phyloP scores from a whole-genome alignment of 2,329 filamentous ascomycete genomes.

The Trichoderma sp. region DNA sequence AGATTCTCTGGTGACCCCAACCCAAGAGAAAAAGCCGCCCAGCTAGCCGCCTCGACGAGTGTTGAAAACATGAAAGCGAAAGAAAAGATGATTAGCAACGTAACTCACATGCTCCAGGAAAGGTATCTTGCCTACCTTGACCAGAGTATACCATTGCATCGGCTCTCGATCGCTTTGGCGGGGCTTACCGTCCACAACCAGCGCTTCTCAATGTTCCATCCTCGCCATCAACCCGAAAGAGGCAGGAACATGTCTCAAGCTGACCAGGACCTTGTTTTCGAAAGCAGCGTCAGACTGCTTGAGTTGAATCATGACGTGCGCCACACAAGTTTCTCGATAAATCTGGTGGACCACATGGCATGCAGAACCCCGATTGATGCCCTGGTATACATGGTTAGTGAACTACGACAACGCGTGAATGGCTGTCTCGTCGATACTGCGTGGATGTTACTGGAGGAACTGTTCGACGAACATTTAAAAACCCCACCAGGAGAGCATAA shows the following conservation, averaged over 20 bases:
- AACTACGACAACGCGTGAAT: not conserved
- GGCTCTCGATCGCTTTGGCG: conserved; percentile 3
- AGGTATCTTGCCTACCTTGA: conserved; percentile 17
- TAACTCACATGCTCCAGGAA: not conserved
- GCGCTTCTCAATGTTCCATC: conserved; percentile 13
- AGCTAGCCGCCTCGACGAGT: not conserved
- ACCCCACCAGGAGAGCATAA: not conserved
- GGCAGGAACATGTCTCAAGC: conserved; percentile 2
- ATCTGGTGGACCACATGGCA: conserved; percentile 3
- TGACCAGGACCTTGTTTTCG: conserved; percentile 11
- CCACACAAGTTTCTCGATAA: conserved; percentile 3
- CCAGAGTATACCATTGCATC: conserved; percentile 7
- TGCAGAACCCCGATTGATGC: conserved; percentile 4
- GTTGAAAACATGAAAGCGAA: not conserved
- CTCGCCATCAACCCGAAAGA: not conserved
- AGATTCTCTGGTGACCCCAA: not conserved
- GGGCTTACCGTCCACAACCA: conserved; percentile 11
- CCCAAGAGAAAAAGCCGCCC: conserved; percentile 13
- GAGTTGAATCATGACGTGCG: conserved; percentile 1
- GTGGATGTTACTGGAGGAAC: not conserved
- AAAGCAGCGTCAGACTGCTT: conserved; percentile 8
- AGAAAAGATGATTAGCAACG: not conserved
- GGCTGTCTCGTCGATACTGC: not conserved
- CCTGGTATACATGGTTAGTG: conserved; percentile 6
- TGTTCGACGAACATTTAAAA: not conserved